Base-by-base conservation (phyloP, 192 early-diverging fungal species). In the Geranomyces variabilis region DNA sequence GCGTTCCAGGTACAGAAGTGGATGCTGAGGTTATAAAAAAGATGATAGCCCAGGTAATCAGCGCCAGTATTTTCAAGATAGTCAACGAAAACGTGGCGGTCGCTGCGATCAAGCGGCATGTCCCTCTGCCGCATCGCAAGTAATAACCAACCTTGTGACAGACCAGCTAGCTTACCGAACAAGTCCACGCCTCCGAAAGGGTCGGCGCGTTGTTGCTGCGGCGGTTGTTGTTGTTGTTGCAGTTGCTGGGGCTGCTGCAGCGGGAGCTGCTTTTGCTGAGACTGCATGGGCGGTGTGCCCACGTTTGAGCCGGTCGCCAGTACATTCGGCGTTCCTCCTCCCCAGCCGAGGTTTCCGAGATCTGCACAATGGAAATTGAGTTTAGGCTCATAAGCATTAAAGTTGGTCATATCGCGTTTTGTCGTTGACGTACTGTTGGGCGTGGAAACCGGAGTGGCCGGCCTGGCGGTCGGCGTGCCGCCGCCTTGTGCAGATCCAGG, bases 111-210 rank as follows among this genome's bases (percentile, higher is more conserved):
- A 7, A 4, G 51, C 51, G 51, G 51, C 51, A 15, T 9, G n/a
- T 6, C 17, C n/a, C 2, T 53, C n/a, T 8, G 51, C 51, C 51
- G n/a, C 51, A 6, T 15, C 51, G 24, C 51, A 26, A 24, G 17
- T 17, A n/a, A 53, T 53, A 53, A 53, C 51, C 51, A 53, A 72
- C 70, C 76, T 74, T 74, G 69, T 36, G 48, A 53, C n/a, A 77
- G 22, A 3, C 65, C 76, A 21, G 76, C 69, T 14, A 77, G 63
- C 57, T 69, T 71, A 59, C 75, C 75, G 57, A 74, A 67, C 33
- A 74, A 31, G 47, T 74, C 72, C 4, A 66, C 64, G 22, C 65
- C 65, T 4, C 51, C 72, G 45, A 74, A 74, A 6, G 72, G 72
- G 57, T 74, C 72, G 33, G 56, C 17, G 24, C 41, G 19, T 19